Evolutionary conservation across 23 red algal species (phyloP).

Genomic region (Gracilaria gracilis): DNA sequence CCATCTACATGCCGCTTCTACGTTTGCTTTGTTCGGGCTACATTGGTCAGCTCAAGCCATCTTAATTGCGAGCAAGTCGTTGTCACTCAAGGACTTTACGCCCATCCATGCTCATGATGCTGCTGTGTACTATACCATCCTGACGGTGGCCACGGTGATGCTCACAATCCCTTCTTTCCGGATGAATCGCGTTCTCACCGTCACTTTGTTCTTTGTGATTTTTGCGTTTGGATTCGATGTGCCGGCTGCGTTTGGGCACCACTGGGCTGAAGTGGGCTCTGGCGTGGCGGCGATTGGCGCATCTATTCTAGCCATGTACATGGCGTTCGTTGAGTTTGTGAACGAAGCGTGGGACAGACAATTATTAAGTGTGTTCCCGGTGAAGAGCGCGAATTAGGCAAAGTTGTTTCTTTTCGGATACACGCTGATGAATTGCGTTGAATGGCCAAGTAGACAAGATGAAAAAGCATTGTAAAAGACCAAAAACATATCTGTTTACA

Average conservation of each 20-base stretch:
- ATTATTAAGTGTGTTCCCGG: conserved; percentile 25
- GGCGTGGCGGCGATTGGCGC: conserved; percentile 27
- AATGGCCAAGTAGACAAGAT: neutral
- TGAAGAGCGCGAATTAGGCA: neutral
- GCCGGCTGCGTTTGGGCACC: conserved; percentile 17
- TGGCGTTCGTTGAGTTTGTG: conserved; percentile 48
- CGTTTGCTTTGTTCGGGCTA: conserved; percentile 45
- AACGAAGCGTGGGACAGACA: conserved; percentile 36
- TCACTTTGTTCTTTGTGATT: conserved; percentile 23
- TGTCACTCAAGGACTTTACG: neutral
- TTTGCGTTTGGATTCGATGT: conserved; percentile 47
- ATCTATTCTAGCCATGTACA: conserved; percentile 28
- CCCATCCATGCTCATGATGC: neutral
- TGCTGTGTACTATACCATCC: conserved; percentile 25
- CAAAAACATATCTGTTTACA: neutral
- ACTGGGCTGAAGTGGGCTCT: conserved; percentile 14
- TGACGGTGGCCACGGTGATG: conserved; percentile 29
- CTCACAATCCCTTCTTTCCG: neutral
- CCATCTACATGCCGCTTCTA: conserved; percentile 23
- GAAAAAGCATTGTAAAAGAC: neutral
- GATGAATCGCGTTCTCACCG: conserved; percentile 26
- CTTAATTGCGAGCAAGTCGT: neutral
- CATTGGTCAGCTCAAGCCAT: conserved; percentile 41
- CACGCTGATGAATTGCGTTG: neutral
- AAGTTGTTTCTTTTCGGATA: neutral